phyloP scores from a whole-genome alignment of 2,329 filamentous ascomycete species.

The Neonectria magnoliae region DNA sequence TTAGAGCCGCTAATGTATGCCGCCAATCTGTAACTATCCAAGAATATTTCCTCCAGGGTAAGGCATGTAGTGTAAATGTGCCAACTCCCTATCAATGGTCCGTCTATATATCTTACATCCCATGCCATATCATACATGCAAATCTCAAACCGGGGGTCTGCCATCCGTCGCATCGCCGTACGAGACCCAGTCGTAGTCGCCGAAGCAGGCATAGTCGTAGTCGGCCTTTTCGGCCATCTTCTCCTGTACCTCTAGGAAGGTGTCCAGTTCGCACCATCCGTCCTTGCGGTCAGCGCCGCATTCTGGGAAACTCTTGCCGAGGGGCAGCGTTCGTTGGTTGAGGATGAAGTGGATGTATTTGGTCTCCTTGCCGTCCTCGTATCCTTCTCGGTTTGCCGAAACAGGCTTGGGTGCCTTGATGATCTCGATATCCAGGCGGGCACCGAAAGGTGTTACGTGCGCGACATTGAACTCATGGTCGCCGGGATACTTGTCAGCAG shows the following conservation, averaged over 20 bases:
- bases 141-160: slow-evolving; percentile 43
- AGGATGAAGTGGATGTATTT: slow-evolving; percentile 79
- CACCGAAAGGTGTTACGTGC: slow-evolving; percentile 77
- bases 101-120: slow-evolving; percentile 15
- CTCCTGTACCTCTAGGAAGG: slow-evolving; percentile 72
- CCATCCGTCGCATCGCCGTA: slow-evolving; percentile 54
- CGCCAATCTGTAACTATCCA: background rate
- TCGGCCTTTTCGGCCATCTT: slow-evolving; percentile 66
- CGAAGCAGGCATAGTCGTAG: slow-evolving; percentile 75
- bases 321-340: slow-evolving; percentile 77
- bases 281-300: slow-evolving; percentile 72
- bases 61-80: background rate
- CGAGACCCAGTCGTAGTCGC: slow-evolving; percentile 53
- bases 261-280: slow-evolving; percentile 79
- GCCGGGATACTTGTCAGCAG: slow-evolving; percentile 63
- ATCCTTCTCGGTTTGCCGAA: slow-evolving; percentile 62
- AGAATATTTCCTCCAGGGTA: background rate
- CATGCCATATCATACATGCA: background rate
- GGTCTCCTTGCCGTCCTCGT: slow-evolving; percentile 64
- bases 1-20: background rate
- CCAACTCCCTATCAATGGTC: background rate
- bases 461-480: slow-evolving; percentile 72
- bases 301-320: slow-evolving; percentile 71
- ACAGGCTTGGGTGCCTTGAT: slow-evolving; percentile 75
- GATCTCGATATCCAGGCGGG: slow-evolving; percentile 77